Conservation (phyloP, 306 rosid species). For the Prinsepia uniflora region DNA sequence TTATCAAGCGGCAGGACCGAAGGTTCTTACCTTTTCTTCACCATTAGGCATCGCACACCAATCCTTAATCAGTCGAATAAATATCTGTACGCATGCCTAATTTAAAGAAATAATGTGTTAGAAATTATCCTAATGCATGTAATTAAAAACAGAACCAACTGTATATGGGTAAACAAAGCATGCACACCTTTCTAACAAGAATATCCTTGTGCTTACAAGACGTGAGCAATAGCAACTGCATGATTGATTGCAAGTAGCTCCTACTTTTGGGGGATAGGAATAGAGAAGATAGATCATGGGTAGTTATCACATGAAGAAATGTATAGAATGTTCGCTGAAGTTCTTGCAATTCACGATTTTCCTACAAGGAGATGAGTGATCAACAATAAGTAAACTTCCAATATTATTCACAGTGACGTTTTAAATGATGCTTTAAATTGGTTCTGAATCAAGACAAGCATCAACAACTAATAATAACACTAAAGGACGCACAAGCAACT, state of each 20-base stretch:
- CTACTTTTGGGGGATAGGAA: constrained; percentile 82
- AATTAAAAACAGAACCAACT: constrained; percentile 16
- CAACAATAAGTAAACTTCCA: too few species aligned
- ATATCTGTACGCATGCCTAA: constrained; percentile 92
- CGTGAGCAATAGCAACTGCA: constrained; percentile 75
- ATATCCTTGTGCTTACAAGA: constrained; percentile 89
- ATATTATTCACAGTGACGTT: too few species aligned
- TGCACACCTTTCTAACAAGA: constrained; percentile 77
- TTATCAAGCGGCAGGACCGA: constrained; percentile 15
- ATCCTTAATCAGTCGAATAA: constrained; percentile 76
- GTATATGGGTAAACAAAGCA: constrained; percentile 12
- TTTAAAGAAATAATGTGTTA: constrained; percentile 19
- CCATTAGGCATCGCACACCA: constrained; percentile 75
- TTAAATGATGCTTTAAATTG: too few species aligned
- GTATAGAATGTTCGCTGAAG: constrained; percentile 79
- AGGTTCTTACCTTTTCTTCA: constrained; percentile 62
- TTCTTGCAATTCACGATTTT: constrained; percentile 93
- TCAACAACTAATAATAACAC: too few species aligned
- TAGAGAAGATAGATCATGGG: constrained; percentile 72
- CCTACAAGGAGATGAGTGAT: constrained; percentile 37
- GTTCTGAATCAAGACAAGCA: too few species aligned
- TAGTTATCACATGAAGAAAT: constrained; percentile 82
- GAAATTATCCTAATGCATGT: background rate
- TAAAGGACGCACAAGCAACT: too few species aligned
- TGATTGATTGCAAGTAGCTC: constrained; percentile 63